Conservation (phyloP, 495 filamentous ascomycete species). For the Neurospora sp. region DNA sequence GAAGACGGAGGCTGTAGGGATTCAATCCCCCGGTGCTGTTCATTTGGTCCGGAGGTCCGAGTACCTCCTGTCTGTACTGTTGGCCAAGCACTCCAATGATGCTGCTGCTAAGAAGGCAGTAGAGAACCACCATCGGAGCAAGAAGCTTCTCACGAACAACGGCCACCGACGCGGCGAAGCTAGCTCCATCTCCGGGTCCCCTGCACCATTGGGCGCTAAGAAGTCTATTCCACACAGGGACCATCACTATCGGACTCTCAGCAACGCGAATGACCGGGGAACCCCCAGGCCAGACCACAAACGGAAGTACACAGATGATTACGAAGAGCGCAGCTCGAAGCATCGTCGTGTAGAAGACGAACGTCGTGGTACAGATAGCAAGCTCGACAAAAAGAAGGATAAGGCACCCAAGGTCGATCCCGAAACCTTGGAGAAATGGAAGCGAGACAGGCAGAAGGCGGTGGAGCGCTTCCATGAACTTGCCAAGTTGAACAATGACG, state of each 20-base stretch:
- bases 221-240: constrained; percentile 32
- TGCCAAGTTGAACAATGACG: constrained; percentile 19
- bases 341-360: constrained; percentile 24
- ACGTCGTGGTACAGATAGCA: constrained; percentile 12
- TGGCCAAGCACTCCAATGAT: constrained; percentile 61
- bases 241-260: constrained; percentile 37
- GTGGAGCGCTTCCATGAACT: constrained; percentile 26
- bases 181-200: constrained; percentile 47
- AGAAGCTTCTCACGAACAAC: constrained; percentile 50
- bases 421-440: constrained; percentile 24
- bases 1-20: constrained; percentile 63
- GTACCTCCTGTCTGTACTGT: constrained; percentile 83
- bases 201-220: constrained; percentile 39
- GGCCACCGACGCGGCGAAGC: constrained; percentile 40
- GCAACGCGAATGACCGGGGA: constrained; percentile 34
- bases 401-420: constrained; percentile 22
- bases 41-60: constrained; percentile 92
- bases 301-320: constrained; percentile 31
- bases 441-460: constrained; percentile 22
- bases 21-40: constrained; percentile 89
- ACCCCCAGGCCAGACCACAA: constrained; percentile 34
- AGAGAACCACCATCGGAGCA: constrained; percentile 85
- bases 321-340: constrained; percentile 26
- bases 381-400: constrained; percentile 24
- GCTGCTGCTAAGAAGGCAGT: constrained; percentile 67